Percentiles rank a stretch among this genome's conserved stretches.
Conservation (phyloP, 2,329 filamentous ascomycete genomes). For the Trichoderma breve region DNA sequence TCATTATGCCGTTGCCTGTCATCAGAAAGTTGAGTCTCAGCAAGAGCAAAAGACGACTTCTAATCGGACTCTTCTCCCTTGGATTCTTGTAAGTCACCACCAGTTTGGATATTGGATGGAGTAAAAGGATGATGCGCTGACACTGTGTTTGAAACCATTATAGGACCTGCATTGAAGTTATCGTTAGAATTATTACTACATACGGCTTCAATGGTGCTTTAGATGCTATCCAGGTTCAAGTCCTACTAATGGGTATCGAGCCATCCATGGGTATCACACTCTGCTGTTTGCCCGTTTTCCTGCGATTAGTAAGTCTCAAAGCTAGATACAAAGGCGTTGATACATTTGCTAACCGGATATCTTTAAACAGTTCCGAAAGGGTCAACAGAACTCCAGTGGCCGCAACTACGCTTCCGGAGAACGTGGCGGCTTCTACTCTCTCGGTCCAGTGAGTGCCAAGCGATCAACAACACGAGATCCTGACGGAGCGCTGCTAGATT, state of each 20-base stretch:
- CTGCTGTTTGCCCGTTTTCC: constrained; percentile 7
- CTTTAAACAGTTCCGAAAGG: background rate
- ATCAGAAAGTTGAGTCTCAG: constrained; percentile 9
- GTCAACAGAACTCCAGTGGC: background rate
- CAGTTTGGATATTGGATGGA: background rate
- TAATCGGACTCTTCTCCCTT: constrained; percentile 7
- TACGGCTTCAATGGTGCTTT: background rate
- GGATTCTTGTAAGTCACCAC: background rate
- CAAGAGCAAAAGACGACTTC: constrained; percentile 4
- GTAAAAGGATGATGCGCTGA: background rate
- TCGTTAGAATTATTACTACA: constrained; percentile 9
- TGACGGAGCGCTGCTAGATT: constrained; percentile 6
- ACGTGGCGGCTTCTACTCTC: constrained; percentile 5
- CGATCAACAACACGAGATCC: constrained; percentile 10
- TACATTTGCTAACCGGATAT: background rate
- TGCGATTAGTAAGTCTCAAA: background rate
- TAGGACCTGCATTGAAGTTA: constrained; percentile 13
- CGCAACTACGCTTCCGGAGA: constrained; percentile 4
- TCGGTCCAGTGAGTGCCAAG: constrained; percentile 6
- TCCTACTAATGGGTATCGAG: constrained; percentile 7
- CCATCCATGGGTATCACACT: constrained; percentile 14
- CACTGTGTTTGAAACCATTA: background rate
- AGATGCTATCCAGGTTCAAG: constrained; percentile 8
- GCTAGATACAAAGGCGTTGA: no score
- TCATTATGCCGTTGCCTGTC: constrained; percentile 8